These are phyloP conservation scores for Chlamydomonas sp. DNA, from an alignment of 139 green algal genomes.

Conservation along the genomic window DNA sequence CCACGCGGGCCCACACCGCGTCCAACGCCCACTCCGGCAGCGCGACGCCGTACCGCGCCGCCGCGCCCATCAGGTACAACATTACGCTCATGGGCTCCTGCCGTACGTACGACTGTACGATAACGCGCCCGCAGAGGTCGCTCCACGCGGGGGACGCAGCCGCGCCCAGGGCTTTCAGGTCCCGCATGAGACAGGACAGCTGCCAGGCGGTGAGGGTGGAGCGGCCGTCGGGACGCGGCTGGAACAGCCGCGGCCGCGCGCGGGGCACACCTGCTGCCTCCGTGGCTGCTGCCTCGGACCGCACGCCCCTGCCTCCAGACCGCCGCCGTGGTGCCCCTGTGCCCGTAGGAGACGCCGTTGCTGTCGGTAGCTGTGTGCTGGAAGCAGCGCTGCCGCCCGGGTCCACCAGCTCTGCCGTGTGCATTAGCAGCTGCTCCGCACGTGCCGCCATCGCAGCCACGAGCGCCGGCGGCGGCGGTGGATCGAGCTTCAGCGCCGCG, in stretches of 20 bases:
- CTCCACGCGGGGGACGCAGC: neutral
- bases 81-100: neutral
- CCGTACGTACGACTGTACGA: neutral
- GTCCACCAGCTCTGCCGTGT: neutral
- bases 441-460: neutral
- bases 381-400: neutral
- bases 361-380: neutral
- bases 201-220: neutral
- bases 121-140: neutral
- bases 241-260: too few species aligned
- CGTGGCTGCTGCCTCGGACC: neutral
- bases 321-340: too few species aligned
- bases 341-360: neutral
- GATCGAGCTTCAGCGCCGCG: constrained; percentile 2
- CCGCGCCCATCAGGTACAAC: constrained; percentile 1
- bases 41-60: neutral
- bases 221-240: neutral
- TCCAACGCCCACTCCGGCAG: neutral
- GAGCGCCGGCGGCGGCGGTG: constrained; percentile 5
- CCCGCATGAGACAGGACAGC: constrained; percentile 23
- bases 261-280: neutral
- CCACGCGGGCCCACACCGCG: neutral
- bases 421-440: neutral
- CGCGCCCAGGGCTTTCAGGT: constrained; percentile 2
- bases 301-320: too few species aligned